Evolutionary conservation across 768 basidiomycete species (phyloP).

Genomic region (Pholiota conissans): DNA sequence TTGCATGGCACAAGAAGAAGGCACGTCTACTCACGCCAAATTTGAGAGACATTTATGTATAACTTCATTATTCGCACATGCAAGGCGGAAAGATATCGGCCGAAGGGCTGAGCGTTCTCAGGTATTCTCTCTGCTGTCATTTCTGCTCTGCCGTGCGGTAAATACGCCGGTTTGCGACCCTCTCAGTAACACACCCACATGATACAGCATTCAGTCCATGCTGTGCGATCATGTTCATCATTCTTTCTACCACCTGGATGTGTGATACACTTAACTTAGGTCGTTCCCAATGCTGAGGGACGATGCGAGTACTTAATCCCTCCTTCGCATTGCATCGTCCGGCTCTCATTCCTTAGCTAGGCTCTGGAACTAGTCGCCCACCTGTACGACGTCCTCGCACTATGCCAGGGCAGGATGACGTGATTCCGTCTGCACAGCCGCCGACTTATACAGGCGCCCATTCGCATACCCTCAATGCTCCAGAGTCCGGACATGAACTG

Average conservation of each 20-base stretch:
- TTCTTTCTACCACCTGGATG: background rate
- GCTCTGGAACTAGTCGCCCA: background rate
- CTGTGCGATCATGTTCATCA: constrained; percentile 7
- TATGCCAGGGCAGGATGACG: background rate
- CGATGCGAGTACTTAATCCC: constrained; percentile 1
- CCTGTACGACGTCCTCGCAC: background rate
- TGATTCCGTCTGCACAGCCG: background rate
- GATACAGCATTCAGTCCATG: constrained; percentile 1
- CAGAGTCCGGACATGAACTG: background rate
- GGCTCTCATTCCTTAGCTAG: background rate
- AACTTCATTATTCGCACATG: background rate
- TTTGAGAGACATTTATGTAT: background rate
- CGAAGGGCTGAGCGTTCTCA: background rate
- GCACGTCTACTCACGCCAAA: background rate
- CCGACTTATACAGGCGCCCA: background rate
- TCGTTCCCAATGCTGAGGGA: background rate
- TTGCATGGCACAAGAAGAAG: background rate
- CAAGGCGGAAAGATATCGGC: background rate
- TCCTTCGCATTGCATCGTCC: background rate
- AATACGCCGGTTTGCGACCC: background rate
- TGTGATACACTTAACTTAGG: constrained; percentile 4
- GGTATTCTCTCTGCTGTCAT: background rate
- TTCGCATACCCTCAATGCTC: background rate
- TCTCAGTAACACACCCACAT: constrained; percentile 3
- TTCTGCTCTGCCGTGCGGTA: background rate